Conservation (phyloP, 2,329 filamentous ascomycete genomes). For the Lasiodiplodia citricola region DNA sequence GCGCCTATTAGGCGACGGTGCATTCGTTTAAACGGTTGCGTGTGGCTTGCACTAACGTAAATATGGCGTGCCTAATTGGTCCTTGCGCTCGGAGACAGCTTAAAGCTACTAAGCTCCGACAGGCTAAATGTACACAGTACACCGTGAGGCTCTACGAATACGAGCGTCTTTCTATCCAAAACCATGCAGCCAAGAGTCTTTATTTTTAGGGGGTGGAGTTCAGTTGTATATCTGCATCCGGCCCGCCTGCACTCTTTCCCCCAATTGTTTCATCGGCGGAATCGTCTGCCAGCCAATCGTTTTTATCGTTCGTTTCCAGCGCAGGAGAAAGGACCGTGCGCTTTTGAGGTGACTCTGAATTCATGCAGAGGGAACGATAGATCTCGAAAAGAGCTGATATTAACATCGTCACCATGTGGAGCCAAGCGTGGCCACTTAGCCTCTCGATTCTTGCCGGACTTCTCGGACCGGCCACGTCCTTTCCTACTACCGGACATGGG, state of each 20-base stretch:
- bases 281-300: slow-evolving; percentile 1
- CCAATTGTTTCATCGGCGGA: background rate
- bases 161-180: background rate
- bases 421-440: background rate
- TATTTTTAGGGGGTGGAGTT: background rate
- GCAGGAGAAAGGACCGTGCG: too few relatives aligned
- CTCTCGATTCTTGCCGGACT: background rate
- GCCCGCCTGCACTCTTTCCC: too few relatives aligned
- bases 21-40: background rate
- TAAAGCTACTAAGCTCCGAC: background rate
- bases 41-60: background rate
- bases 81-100: background rate
- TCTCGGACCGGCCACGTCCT: background rate
- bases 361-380: too few relatives aligned
- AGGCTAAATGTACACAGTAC: background rate
- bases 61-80: background rate
- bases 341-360: too few relatives aligned
- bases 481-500: background rate
- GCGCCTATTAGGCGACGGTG: too few relatives aligned
- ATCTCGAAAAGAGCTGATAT: background rate
- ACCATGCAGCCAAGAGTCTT: background rate
- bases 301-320: background rate
- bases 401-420: background rate
- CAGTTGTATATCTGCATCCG: background rate
- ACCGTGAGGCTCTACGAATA: background rate